phyloP scores from a whole-genome alignment of 352 stramenopile species.

The Globisporangium rhizosaccharum region DNA sequence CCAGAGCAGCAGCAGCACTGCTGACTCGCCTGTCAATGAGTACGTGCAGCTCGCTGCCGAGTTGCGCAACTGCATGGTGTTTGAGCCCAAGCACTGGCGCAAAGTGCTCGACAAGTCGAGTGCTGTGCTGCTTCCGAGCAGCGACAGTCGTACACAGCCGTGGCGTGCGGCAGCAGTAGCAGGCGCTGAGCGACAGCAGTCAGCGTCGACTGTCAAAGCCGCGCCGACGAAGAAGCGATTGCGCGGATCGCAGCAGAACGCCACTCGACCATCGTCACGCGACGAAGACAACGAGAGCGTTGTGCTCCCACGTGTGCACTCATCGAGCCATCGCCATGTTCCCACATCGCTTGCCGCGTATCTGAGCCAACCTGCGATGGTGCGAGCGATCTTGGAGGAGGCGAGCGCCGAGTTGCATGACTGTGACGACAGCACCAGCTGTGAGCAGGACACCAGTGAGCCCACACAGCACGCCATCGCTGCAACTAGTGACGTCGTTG shows the following conservation, averaged over 20 bases:
- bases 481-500: neutral
- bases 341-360: conserved; percentile 29
- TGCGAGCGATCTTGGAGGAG: conserved; percentile 26
- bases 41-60: conserved; percentile 45
- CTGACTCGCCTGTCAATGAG: conserved; percentile 15
- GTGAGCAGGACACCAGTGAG: neutral
- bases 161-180: neutral
- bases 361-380: conserved; percentile 36
- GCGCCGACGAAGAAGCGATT: neutral
- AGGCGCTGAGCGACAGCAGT: neutral
- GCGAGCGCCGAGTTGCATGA: neutral
- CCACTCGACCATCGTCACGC: conserved; percentile 15
- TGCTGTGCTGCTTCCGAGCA: conserved; percentile 11
- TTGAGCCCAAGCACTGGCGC: conserved; percentile 54
- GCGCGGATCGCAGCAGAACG: neutral
- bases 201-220: neutral
- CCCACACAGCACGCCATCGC: neutral
- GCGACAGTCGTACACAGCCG: neutral
- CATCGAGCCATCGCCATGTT: neutral
- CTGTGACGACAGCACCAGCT: too few species aligned
- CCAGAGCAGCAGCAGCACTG: neutral
- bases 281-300: conserved; percentile 21
- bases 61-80: conserved; percentile 41
- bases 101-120: conserved; percentile 37
- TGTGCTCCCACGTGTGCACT: conserved; percentile 1